Conservation (phyloP, 192 early-diverging fungal genomes). For the Ramicandelaber brevisporus region DNA sequence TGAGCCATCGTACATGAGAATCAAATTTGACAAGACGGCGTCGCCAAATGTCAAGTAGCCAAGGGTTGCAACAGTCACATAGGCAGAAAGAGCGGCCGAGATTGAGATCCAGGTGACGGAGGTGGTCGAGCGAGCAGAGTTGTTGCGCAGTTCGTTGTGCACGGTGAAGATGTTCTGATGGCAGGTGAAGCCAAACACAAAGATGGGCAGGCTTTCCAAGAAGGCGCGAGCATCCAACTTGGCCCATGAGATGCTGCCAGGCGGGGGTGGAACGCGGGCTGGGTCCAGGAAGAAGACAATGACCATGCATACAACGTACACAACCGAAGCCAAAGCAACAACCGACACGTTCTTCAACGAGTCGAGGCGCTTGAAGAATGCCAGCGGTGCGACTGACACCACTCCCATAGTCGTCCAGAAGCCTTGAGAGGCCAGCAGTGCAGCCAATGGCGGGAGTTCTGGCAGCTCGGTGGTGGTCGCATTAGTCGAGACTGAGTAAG, state of each 20-base stretch:
- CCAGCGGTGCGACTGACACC: constrained; percentile 39
- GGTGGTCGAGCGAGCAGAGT: constrained; percentile 38
- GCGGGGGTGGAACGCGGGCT: constrained; percentile 21
- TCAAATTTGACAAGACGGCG: constrained; percentile 54
- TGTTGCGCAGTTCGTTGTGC: constrained; percentile 82
- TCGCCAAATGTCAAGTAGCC: constrained; percentile 88
- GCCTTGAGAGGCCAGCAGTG: constrained; percentile 25
- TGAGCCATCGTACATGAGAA: constrained; percentile 24
- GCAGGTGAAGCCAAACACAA: constrained; percentile 98
- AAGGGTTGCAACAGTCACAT: constrained; percentile 62
- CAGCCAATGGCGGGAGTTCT: too few species aligned
- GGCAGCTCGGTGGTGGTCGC: too few species aligned
- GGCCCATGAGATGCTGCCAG: constrained; percentile 30
- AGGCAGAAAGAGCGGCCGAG: constrained; percentile 42
- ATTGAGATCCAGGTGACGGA: constrained; percentile 50
- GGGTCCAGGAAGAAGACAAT: constrained; percentile 42
- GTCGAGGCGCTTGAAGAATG: constrained; percentile 62
- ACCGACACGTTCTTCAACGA: constrained; percentile 74
- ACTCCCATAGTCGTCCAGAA: constrained; percentile 77
- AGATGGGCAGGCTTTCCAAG: constrained; percentile 68
- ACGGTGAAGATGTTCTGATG: constrained; percentile 96
- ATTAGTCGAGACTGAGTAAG: too few species aligned
- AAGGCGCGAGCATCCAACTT: too few species aligned
- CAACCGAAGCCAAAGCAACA: constrained; percentile 59
- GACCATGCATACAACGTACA: constrained; percentile 72